phyloP scores from a whole-genome alignment of 75 land plant genomes.

The Azolla pinnata region DNA sequence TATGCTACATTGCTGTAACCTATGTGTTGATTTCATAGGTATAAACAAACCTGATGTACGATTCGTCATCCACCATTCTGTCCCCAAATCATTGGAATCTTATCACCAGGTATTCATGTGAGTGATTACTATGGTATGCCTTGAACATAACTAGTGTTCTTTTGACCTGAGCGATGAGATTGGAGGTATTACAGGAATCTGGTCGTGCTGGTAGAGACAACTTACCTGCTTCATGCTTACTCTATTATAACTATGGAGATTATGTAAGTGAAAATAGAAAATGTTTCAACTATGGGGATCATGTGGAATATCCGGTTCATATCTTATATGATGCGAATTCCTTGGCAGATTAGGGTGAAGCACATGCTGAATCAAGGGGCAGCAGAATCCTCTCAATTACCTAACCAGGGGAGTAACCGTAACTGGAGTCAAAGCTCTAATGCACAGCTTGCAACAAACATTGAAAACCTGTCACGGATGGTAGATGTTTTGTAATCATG shows the following conservation, averaged over 20 bases:
- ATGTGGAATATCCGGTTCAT: not conserved
- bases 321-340: not conserved
- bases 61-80: constrained; percentile 95
- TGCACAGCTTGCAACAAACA: constrained; percentile 43
- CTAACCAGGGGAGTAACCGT: constrained; percentile 12
- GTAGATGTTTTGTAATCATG: constrained; percentile 19
- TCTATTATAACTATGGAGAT: constrained; percentile 88
- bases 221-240: constrained; percentile 73
- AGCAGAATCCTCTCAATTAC: constrained; percentile 46
- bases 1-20: not conserved
- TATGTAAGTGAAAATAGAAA: constrained; percentile 48
- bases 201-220: constrained; percentile 99
- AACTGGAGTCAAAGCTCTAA: constrained; percentile 3
- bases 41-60: constrained; percentile 99
- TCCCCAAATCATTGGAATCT: constrained; percentile 97
- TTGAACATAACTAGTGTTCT: not conserved
- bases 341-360: constrained; percentile 79
- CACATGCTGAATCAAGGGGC: constrained; percentile 93
- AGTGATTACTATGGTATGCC: not conserved
- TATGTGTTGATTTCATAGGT: constrained; percentile 32
- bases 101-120: constrained; percentile 74
- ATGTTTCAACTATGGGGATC: not conserved
- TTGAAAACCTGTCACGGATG: constrained; percentile 82
- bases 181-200: constrained; percentile 54
- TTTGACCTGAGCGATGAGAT: not conserved